Conservation (phyloP, 805 yeast genomes). For the Yarrowia sp. region DNA sequence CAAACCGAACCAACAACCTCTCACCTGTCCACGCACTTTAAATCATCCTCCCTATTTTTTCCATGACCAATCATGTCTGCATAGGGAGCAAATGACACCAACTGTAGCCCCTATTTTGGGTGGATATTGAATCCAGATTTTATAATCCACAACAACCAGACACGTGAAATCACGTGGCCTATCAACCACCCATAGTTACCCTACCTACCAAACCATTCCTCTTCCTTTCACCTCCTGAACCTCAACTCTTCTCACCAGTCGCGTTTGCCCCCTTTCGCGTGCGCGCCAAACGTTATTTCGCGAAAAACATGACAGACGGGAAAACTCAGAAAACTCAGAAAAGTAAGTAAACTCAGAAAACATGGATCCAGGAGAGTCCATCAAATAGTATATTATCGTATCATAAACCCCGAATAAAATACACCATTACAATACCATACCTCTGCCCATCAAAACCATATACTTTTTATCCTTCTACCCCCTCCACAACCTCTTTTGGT, state of each 20-base stretch:
- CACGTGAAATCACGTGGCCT: too few species aligned
- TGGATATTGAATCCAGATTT: too few species aligned
- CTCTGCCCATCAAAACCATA: neutral
- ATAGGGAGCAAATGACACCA: neutral
- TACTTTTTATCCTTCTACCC: neutral
- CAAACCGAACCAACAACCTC: neutral
- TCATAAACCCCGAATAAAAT: too few species aligned
- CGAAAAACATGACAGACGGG: conserved; percentile 4
- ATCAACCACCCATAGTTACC: too few species aligned
- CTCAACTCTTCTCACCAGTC: neutral
- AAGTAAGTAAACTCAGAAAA: too few species aligned
- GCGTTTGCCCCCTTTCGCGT: conserved; percentile 16
- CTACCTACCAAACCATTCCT: too few species aligned
- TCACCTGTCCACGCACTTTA: too few species aligned
- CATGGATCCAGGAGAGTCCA: too few species aligned
- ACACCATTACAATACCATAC: neutral
- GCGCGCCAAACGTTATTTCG: conserved; percentile 15
- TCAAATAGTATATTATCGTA: neutral
- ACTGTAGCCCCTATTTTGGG: too few species aligned
- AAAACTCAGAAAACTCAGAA: neutral
- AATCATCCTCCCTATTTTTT: too few species aligned
- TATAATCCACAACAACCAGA: too few species aligned
- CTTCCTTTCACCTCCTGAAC: too few species aligned
- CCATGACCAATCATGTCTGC: neutral
- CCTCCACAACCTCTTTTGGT: neutral